Percentiles rank a stretch among this genome's conserved stretches.
These are phyloP conservation scores for Aphanomyces euteiches DNA, from an alignment of 352 stramenopile species.

Conservation along the genomic window DNA sequence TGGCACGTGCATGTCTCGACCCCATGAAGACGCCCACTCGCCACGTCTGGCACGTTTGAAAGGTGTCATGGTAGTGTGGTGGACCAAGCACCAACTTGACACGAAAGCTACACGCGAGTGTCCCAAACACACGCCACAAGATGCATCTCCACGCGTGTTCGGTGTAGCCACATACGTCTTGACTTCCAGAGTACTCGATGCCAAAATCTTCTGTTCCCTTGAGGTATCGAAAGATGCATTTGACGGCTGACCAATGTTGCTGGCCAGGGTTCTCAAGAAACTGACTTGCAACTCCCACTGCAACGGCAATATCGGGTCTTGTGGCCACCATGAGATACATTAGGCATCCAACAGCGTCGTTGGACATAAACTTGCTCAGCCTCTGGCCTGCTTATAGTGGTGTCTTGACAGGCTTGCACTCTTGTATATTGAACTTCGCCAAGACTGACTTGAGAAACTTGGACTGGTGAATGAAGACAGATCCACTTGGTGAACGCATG, in stretches of 20 bases:
- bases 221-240: conserved; percentile 39
- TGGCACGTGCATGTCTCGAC: too few species aligned
- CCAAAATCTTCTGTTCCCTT: conserved; percentile 35
- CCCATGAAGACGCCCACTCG: too few species aligned
- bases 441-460: conserved; percentile 21
- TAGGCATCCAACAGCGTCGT: conserved; percentile 35
- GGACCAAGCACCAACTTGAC: too few species aligned
- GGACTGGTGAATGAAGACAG: conserved; percentile 30
- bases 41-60: too few species aligned
- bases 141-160: too few species aligned
- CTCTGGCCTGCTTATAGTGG: conserved; percentile 29
- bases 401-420: conserved; percentile 23
- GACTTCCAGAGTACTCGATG: conserved; percentile 31
- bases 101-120: too few species aligned
- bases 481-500: conserved; percentile 18
- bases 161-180: conserved; percentile 13
- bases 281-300: conserved; percentile 35
- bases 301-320: conserved; percentile 35
- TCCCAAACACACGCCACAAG: too few species aligned
- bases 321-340: conserved; percentile 42
- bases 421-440: conserved; percentile 5
- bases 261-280: conserved; percentile 31
- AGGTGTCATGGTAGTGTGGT: too few species aligned
- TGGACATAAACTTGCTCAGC: conserved; percentile 23
- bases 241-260: conserved; percentile 35